Percentiles rank a stretch among this genome's conserved stretches.
phyloP scores from a whole-genome alignment of 495 filamentous ascomycete species.

The Hypoxylon lenormandii region DNA sequence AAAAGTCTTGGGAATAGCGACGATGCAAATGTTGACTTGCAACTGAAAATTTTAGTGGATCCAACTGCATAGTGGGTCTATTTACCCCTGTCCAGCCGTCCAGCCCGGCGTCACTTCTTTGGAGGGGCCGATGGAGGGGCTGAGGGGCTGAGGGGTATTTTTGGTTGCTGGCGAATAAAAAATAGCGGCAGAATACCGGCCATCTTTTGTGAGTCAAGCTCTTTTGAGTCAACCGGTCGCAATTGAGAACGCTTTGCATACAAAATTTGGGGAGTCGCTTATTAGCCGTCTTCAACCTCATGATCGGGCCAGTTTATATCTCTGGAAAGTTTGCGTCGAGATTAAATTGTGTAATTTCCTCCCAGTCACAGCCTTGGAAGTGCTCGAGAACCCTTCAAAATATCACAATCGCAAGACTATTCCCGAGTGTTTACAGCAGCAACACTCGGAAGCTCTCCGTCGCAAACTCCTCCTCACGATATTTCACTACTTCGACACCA shows the following conservation, averaged over 20 bases:
- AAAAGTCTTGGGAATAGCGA: slow-evolving; percentile 3
- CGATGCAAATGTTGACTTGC: slow-evolving; percentile 3
- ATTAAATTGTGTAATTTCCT: slow-evolving; percentile 22
- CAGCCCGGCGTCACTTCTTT: slow-evolving; percentile 4
- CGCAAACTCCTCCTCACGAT: slow-evolving; percentile 18
- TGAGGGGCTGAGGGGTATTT: slow-evolving; percentile 41
- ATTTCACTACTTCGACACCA: slow-evolving; percentile 22
- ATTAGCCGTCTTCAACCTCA: slow-evolving; percentile 27
- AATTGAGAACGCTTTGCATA: slow-evolving; percentile 6
- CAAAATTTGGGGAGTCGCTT: slow-evolving; percentile 31
- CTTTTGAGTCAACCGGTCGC: slow-evolving; percentile 9
- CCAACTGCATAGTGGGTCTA: slow-evolving; percentile 9
- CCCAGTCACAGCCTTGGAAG: slow-evolving; percentile 5
- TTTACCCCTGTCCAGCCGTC: not conserved
- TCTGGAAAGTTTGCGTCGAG: slow-evolving; percentile 31
- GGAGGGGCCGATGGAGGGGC: slow-evolving; percentile 45
- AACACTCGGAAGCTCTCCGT: slow-evolving; percentile 2
- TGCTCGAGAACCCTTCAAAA: slow-evolving; percentile 12
- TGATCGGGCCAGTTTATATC: slow-evolving; percentile 19
- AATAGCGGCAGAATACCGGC: slow-evolving; percentile 34
- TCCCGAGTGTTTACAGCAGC: not conserved
- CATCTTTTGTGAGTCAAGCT: slow-evolving; percentile 34
- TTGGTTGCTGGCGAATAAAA: slow-evolving; percentile 19
- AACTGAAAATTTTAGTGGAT: slow-evolving; percentile 46
- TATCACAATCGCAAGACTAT: slow-evolving; percentile 16